These are phyloP conservation scores for Podochytrium sp. DNA, from an alignment of 192 early-diverging fungal genomes.

Conservation along the genomic window DNA sequence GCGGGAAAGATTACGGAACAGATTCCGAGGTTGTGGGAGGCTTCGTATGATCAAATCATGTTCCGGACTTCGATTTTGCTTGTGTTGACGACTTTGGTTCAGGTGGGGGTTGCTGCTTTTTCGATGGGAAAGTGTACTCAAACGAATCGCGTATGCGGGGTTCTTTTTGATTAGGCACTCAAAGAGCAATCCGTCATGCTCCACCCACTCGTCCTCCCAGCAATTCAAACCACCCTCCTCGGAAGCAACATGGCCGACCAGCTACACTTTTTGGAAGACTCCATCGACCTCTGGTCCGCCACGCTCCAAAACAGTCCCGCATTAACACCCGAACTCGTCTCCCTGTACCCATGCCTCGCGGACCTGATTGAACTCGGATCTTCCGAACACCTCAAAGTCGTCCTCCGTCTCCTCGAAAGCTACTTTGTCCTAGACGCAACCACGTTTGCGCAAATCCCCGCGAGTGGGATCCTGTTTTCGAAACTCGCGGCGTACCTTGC, in stretches of 20 bases:
- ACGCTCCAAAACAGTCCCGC: slow-evolving; percentile 71
- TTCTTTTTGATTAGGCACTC: slow-evolving; percentile 53
- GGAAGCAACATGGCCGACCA: slow-evolving; percentile 43
- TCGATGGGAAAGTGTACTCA: no score
- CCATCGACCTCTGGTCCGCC: slow-evolving; percentile 86
- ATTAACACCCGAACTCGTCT: slow-evolving; percentile 56
- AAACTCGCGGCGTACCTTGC: slow-evolving; percentile 48
- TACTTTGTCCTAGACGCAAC: slow-evolving; percentile 73
- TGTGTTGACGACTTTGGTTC: slow-evolving; percentile 71
- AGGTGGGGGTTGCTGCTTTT: slow-evolving; percentile 43
- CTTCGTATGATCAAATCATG: slow-evolving; percentile 73
- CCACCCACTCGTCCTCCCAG: slow-evolving; percentile 74
- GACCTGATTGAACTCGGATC: slow-evolving; percentile 69
- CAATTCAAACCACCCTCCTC: slow-evolving; percentile 78
- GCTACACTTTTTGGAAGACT: slow-evolving; percentile 80
- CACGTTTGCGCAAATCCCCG: slow-evolving; percentile 42
- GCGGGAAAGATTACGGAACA: slow-evolving; percentile 72
- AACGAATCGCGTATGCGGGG: no score
- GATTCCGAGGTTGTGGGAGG: slow-evolving; percentile 81
- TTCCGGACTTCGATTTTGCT: slow-evolving; percentile 80
- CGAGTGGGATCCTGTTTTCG: slow-evolving; percentile 45
- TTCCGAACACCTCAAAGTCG: slow-evolving; percentile 73
- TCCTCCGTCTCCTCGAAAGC: slow-evolving; percentile 85
- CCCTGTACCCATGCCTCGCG: slow-evolving; percentile 66
- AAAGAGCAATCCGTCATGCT: slow-evolving; percentile 71